phyloP scores from a whole-genome alignment of 305 asterid genomes.

The Fraxinus latifolia region DNA sequence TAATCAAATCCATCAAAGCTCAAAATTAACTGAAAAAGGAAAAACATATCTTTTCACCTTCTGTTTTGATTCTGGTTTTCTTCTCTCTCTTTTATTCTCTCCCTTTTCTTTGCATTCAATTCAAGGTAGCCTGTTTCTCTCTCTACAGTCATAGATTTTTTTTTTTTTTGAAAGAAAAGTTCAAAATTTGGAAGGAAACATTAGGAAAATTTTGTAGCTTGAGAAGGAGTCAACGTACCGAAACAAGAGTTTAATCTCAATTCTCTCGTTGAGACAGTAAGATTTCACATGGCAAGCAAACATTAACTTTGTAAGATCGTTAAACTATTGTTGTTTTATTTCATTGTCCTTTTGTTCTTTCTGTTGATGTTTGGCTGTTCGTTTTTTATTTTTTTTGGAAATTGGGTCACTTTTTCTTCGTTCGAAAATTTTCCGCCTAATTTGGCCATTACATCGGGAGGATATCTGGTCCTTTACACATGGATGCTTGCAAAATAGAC shows the following conservation, averaged over 20 bases:
- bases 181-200: neutral
- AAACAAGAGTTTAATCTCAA: neutral
- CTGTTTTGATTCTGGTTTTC: neutral
- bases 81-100: neutral
- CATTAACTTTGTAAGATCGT: constrained; percentile 17
- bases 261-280: neutral
- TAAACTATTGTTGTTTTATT: neutral
- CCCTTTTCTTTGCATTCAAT: neutral
- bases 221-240: neutral
- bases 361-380: neutral
- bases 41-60: neutral
- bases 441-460: neutral
- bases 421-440: neutral
- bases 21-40: neutral
- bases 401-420: neutral
- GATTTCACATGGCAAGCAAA: neutral
- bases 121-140: neutral
- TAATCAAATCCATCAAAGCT: neutral
- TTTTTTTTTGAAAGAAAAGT: neutral
- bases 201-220: neutral
- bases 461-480: neutral
- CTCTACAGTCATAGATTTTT: neutral
- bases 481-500: neutral
- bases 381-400: neutral
- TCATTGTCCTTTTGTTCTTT: neutral